Percentiles rank a stretch among this genome's conserved stretches.
These are phyloP conservation scores for Cladosporium sp. DNA, from an alignment of 2,329 filamentous ascomycete species.

Conservation along the genomic window DNA sequence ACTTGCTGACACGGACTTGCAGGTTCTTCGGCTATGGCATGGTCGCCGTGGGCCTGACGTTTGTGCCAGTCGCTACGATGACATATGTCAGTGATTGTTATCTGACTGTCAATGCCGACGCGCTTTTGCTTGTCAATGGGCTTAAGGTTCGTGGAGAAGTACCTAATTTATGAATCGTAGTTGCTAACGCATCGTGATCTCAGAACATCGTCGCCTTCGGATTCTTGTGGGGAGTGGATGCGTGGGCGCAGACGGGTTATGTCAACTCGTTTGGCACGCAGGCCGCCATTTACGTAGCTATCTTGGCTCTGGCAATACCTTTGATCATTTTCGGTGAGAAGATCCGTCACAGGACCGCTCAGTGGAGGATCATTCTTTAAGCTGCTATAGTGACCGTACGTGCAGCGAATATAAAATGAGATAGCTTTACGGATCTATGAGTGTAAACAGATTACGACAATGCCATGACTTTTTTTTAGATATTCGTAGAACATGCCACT, in stretches of 20 bases:
- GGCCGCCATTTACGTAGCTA: conserved; percentile 32
- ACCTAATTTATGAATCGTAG: neutral
- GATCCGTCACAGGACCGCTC: conserved; percentile 29
- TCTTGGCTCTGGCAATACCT: conserved; percentile 30
- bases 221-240: conserved; percentile 41
- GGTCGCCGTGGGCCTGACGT: conserved; percentile 39
- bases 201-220: conserved; percentile 44
- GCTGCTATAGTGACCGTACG: neutral
- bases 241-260: conserved; percentile 37
- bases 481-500: neutral
- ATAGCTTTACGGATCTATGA: too few species aligned
- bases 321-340: conserved; percentile 29
- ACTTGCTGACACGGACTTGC: neutral
- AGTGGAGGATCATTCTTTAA: conserved; percentile 33
- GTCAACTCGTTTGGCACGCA: conserved; percentile 33
- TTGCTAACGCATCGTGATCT: neutral
- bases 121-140: conserved; percentile 33
- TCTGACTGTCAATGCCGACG: conserved; percentile 33
- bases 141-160: conserved; percentile 17
- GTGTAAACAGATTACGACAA: too few species aligned
- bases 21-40: conserved; percentile 43
- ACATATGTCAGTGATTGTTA: conserved; percentile 39
- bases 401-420: too few species aligned
- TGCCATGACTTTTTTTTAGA: too few species aligned
- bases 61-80: conserved; percentile 39